A percentile compares a stretch with the other conserved stretches of the same genome.
Evolutionary conservation across 495 filamentous ascomycete species (phyloP).

Genomic region (Copromyces sp.): DNA sequence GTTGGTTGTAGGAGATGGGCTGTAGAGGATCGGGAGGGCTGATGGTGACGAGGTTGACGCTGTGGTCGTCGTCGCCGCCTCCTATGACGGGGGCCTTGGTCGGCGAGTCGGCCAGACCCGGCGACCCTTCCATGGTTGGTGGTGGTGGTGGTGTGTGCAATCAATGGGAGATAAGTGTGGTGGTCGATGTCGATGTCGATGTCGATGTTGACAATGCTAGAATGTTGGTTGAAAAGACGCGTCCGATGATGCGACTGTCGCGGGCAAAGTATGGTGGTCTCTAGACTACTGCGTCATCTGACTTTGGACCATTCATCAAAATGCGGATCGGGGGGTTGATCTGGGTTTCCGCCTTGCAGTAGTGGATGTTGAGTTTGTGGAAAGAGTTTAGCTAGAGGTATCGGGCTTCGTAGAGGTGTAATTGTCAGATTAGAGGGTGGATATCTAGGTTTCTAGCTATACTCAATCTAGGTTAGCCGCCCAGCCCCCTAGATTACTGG

Average conservation of each 20-base stretch:
- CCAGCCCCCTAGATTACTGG: too few relatives aligned
- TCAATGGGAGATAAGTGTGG: not conserved
- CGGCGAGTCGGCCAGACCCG: constrained; percentile 17
- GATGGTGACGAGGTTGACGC: not conserved
- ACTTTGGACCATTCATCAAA: not conserved
- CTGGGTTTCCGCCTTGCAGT: not conserved
- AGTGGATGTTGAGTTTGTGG: not conserved
- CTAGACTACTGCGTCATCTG: not conserved
- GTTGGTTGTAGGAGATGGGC: constrained; percentile 67
- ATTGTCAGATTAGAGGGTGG: too few relatives aligned
- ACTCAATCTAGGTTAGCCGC: too few relatives aligned
- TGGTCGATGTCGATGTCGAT: not conserved
- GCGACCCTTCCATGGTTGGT: constrained; percentile 11
- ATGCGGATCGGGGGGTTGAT: not conserved
- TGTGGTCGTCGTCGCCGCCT: constrained; percentile 1
- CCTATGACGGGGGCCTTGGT: constrained; percentile 21
- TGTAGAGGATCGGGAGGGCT: constrained; percentile 41
- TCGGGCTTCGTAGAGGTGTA: not conserved
- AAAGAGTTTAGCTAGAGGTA: not conserved
- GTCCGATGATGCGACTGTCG: not conserved
- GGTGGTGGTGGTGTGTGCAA: constrained; percentile 8
- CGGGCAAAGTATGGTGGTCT: not conserved
- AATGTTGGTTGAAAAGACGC: not conserved
- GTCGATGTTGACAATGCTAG: not conserved
- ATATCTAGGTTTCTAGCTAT: too few relatives aligned